Evolutionary conservation across 2,329 filamentous ascomycete genomes (phyloP).

Genomic region (Calonectria ilicicola): DNA sequence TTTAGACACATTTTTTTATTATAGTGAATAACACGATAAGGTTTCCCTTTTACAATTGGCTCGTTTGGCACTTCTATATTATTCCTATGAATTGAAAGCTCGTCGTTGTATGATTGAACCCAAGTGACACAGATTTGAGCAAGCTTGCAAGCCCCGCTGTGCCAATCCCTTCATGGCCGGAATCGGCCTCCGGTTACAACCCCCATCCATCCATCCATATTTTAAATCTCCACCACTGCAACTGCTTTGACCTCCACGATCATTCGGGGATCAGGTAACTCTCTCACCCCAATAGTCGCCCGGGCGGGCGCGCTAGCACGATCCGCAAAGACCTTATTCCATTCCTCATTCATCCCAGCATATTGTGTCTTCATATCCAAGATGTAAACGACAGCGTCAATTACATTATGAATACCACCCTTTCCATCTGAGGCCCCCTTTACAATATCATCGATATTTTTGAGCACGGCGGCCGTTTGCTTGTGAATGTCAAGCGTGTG

Average conservation of each 20-base stretch:
- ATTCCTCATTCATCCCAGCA: slow-evolving; percentile 58
- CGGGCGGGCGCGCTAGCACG: slow-evolving; percentile 51
- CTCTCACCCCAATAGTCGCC: slow-evolving; percentile 47
- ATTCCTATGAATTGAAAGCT: too few species aligned
- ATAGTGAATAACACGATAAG: neutral
- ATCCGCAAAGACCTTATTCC: slow-evolving; percentile 56
- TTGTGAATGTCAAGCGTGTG: slow-evolving; percentile 48
- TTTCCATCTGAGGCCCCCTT: slow-evolving; percentile 50
- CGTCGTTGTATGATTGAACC: too few species aligned
- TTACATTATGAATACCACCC: slow-evolving; percentile 51
- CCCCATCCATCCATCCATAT: neutral
- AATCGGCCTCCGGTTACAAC: neutral
- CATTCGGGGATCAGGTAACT: slow-evolving; percentile 47
- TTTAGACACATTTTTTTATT: neutral
- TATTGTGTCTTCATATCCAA: slow-evolving; percentile 56
- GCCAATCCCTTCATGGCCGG: neutral
- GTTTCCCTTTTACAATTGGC: too few species aligned
- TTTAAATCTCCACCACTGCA: slow-evolving; percentile 17
- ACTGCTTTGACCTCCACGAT: slow-evolving; percentile 47
- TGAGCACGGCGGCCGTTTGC: slow-evolving; percentile 54
- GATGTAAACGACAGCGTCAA: slow-evolving; percentile 55
- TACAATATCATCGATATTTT: slow-evolving; percentile 52
- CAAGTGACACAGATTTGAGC: too few species aligned
- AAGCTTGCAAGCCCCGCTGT: neutral
- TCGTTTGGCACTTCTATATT: too few species aligned